Conservation (phyloP, 495 filamentous ascomycete genomes). For the Hyaloscypha finlandica region DNA sequence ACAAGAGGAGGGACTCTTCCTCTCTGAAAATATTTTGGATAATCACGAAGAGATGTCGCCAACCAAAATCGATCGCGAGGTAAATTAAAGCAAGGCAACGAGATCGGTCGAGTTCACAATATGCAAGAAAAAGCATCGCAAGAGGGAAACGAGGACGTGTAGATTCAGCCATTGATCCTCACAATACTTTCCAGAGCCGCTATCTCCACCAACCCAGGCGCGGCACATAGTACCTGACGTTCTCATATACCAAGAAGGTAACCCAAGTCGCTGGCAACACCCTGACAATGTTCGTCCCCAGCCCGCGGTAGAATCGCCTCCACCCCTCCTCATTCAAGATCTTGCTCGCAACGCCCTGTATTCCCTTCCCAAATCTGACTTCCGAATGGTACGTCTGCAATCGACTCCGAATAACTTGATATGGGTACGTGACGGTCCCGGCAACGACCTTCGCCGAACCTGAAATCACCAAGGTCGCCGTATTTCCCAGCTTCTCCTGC, state of each 20-base stretch:
- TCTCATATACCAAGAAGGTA: slow-evolving; percentile 98
- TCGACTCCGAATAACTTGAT: slow-evolving; percentile 85
- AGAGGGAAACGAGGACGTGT: background rate
- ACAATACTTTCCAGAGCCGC: background rate
- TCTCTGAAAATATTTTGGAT: too few relatives aligned
- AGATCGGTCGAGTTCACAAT: background rate
- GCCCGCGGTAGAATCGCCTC: slow-evolving; percentile 87
- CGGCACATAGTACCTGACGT: slow-evolving; percentile 71
- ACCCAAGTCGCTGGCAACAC: slow-evolving; percentile 95
- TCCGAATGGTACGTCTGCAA: slow-evolving; percentile 86
- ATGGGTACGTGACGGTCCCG: slow-evolving; percentile 85
- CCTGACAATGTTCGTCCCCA: slow-evolving; percentile 82
- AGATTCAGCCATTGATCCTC: background rate
- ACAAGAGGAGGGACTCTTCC: too few relatives aligned
- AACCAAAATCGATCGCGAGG: background rate
- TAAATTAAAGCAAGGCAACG: background rate
- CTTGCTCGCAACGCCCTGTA: slow-evolving; percentile 68
- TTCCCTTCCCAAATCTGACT: slow-evolving; percentile 64
- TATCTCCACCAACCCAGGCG: slow-evolving; percentile 3
- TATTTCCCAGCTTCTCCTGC: slow-evolving; percentile 58
- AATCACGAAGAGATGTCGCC: too few relatives aligned
- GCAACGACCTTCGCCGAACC: slow-evolving; percentile 86
- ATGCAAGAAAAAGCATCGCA: background rate
- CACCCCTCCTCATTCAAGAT: slow-evolving; percentile 79
- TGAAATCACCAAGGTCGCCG: slow-evolving; percentile 76